Conservation (phyloP, 352 stramenopile genomes). For the Globisporangium carolinianum region DNA sequence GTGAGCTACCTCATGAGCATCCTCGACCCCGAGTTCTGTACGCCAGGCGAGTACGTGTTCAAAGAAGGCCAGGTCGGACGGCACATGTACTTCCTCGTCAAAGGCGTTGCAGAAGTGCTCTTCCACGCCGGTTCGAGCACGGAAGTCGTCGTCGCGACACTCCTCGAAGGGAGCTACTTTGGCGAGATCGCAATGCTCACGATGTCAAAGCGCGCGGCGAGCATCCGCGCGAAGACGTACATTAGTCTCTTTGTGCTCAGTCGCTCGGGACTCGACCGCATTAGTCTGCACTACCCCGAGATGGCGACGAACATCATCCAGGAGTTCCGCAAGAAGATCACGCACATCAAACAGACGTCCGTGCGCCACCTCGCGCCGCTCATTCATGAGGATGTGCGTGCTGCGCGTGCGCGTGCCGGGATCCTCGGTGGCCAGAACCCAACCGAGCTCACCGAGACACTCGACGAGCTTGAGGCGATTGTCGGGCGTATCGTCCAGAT, state of each 20-base stretch:
- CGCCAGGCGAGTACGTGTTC: constrained; percentile 73
- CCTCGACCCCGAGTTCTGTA: constrained; percentile 72
- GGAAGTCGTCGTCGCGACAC: constrained; percentile 51
- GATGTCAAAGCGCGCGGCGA: constrained; percentile 68
- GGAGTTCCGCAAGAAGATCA: constrained; percentile 80
- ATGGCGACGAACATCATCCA: constrained; percentile 70
- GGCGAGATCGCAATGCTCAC: constrained; percentile 80
- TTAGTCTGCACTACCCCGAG: constrained; percentile 71
- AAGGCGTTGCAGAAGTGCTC: constrained; percentile 61
- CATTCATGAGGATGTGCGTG: constrained; percentile 33
- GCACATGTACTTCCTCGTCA: constrained; percentile 84
- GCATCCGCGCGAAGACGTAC: constrained; percentile 74
- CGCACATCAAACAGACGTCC: constrained; percentile 58
- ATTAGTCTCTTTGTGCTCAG: constrained; percentile 75
- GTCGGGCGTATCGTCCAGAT: constrained; percentile 48
- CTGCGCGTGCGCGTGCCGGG: constrained; percentile 23
- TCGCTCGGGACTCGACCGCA: constrained; percentile 58
- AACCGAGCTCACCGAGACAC: constrained; percentile 38
- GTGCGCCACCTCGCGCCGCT: constrained; percentile 21
- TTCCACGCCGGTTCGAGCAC: constrained; percentile 47
- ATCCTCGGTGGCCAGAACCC: constrained; percentile 16
- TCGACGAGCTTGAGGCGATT: constrained; percentile 50
- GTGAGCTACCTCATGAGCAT: constrained; percentile 84
- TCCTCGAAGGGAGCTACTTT: constrained; percentile 74
- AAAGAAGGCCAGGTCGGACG: constrained; percentile 73